Percentiles rank a stretch among this genome's conserved stretches.
Evolutionary conservation across 352 stramenopile genomes (phyloP).

Genomic region (Pythium utonaiense): DNA sequence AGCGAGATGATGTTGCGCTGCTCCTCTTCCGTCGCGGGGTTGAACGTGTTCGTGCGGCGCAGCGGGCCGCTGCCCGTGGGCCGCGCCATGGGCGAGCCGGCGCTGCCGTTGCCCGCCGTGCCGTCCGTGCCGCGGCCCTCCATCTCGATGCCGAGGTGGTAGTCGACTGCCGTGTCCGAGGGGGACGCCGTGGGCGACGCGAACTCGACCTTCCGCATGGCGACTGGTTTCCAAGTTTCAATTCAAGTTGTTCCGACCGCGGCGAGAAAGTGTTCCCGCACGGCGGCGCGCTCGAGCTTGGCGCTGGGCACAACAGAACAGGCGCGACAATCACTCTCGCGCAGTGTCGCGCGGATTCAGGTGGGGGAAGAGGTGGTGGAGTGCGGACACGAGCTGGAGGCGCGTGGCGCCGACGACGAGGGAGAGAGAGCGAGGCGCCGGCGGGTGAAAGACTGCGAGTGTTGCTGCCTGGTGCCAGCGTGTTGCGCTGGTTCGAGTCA

Average conservation of each 20-base stretch:
- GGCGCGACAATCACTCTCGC: background rate
- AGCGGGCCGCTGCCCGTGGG: conserved; percentile 29
- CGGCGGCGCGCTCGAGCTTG: too few relatives aligned
- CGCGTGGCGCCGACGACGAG: too few relatives aligned
- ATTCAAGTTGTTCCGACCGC: background rate
- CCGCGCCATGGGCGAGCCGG: conserved; percentile 11
- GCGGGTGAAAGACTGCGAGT: too few relatives aligned
- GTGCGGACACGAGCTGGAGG: too few relatives aligned
- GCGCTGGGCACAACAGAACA: background rate
- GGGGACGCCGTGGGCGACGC: conserved; percentile 41
- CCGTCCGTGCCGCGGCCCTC: conserved; percentile 13
- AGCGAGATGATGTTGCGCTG: conserved; percentile 86
- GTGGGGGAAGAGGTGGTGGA: too few relatives aligned
- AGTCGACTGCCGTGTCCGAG: conserved; percentile 48
- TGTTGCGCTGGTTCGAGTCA: background rate
- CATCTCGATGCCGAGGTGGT: conserved; percentile 60
- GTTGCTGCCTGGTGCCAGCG: background rate
- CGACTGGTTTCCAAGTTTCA: background rate
- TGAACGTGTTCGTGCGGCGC: conserved; percentile 72
- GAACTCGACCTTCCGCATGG: conserved; percentile 68
- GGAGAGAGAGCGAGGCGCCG: background rate
- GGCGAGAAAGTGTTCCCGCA: background rate
- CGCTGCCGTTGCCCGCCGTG: background rate
- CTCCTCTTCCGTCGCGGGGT: conserved; percentile 61
- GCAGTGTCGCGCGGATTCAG: too few relatives aligned